phyloP scores from a whole-genome alignment of 306 rosid species.

The Abrus precatorius region DNA sequence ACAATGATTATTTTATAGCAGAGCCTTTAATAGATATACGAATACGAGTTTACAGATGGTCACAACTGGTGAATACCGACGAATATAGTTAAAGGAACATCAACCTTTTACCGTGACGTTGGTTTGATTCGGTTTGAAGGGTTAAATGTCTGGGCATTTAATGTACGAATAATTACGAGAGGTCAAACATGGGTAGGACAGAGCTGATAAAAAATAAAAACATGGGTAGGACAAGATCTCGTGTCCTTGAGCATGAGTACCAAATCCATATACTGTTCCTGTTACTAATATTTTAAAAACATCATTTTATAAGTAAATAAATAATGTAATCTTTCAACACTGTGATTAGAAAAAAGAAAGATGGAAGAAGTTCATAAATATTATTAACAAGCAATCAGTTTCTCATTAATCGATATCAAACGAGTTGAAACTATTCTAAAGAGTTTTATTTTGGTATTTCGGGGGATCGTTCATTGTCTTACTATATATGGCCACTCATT shows the following conservation, averaged over 20 bases:
- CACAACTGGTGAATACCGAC: background rate
- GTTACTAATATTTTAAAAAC: background rate
- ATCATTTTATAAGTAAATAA: background rate
- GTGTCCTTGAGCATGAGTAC: background rate
- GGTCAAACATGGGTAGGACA: conserved; percentile 24
- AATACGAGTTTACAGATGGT: background rate
- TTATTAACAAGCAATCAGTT: background rate
- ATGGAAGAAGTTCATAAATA: background rate
- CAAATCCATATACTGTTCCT: conserved; percentile 3
- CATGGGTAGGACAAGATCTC: background rate
- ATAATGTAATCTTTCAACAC: background rate
- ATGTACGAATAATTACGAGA: conserved; percentile 4
- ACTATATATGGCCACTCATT: background rate
- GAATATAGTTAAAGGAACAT: conserved; percentile 6
- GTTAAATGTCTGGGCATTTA: conserved; percentile 11
- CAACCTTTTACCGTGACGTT: background rate
- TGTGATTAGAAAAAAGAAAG: background rate
- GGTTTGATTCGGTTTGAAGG: background rate
- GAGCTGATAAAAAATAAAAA: background rate
- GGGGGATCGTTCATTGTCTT: background rate
- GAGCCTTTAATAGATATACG: background rate
- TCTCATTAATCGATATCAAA: background rate
- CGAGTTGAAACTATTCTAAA: background rate
- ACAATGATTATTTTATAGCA: background rate
- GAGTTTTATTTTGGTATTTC: background rate